Conservation (phyloP, 140 eudicot genomes). For the Senecio squalidus region DNA sequence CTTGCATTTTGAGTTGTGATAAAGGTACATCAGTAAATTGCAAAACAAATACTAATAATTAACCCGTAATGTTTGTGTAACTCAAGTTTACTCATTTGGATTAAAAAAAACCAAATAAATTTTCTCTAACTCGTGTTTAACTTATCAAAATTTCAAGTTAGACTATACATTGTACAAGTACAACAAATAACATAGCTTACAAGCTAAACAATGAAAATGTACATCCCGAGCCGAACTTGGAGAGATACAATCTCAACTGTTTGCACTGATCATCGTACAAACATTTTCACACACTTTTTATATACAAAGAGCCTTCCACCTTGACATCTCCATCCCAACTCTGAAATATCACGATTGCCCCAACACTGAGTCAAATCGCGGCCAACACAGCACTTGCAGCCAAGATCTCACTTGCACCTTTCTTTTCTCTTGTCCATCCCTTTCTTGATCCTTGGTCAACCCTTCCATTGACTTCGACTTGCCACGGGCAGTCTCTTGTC, state of each 20-base stretch:
- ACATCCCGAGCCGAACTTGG: slow-evolving; percentile 25
- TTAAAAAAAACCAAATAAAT: too few relatives aligned
- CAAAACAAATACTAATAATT: too few relatives aligned
- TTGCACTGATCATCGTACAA: slow-evolving; percentile 12
- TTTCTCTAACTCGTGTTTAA: too few relatives aligned
- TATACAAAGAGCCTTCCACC: slow-evolving; percentile 24
- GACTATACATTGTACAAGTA: neutral
- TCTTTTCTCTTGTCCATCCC: slow-evolving; percentile 20
- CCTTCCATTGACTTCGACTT: slow-evolving; percentile 20
- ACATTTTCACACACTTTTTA: slow-evolving; percentile 15
- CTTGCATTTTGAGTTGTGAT: too few relatives aligned
- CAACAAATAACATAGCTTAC: slow-evolving; percentile 13
- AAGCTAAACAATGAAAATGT: slow-evolving; percentile 1
- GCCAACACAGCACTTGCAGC: slow-evolving; percentile 19
- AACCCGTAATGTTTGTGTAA: too few relatives aligned
- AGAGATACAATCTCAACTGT: neutral
- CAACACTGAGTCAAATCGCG: slow-evolving; percentile 16
- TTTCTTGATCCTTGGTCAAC: slow-evolving; percentile 32
- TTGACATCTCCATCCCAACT: slow-evolving; percentile 6
- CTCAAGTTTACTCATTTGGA: too few relatives aligned
- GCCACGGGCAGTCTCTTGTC: slow-evolving; percentile 15
- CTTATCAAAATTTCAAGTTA: neutral
- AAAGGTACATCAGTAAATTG: too few relatives aligned
- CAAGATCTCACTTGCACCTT: slow-evolving; percentile 6
- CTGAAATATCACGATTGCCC: slow-evolving; percentile 4